Evolutionary conservation across 2,329 filamentous ascomycete species (phyloP).

Genomic region (Fusarium incarnatum): DNA sequence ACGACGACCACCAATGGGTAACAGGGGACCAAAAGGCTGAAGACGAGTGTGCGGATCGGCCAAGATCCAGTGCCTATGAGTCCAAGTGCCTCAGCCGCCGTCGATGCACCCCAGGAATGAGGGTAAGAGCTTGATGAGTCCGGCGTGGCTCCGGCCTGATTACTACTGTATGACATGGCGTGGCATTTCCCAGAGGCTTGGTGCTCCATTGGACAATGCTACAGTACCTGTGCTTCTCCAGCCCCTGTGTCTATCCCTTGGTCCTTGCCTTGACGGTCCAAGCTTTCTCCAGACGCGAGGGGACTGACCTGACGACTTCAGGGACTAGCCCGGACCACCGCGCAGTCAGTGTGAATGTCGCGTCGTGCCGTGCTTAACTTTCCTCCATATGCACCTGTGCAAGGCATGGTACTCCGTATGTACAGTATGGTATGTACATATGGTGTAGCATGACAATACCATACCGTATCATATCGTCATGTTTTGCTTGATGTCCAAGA

Average conservation of each 20-base stretch:
- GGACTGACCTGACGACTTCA: slow-evolving; percentile 19
- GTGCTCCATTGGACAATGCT: slow-evolving; percentile 18
- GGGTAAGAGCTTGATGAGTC: slow-evolving; percentile 26
- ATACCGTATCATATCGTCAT: slow-evolving; percentile 15
- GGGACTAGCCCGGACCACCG: slow-evolving; percentile 24
- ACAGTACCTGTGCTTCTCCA: slow-evolving; percentile 6
- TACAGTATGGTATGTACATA: background rate
- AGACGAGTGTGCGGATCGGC: slow-evolving; percentile 27
- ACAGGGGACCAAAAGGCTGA: slow-evolving; percentile 26
- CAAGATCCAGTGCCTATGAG: slow-evolving; percentile 2
- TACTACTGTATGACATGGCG: slow-evolving; percentile 9
- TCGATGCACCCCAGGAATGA: slow-evolving; percentile 37
- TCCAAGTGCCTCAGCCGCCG: slow-evolving; percentile 25
- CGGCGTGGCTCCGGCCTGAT: slow-evolving; percentile 27
- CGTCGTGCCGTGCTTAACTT: slow-evolving; percentile 35
- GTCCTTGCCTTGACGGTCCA: slow-evolving; percentile 30
- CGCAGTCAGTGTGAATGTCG: slow-evolving; percentile 35
- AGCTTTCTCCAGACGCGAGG: slow-evolving; percentile 38
- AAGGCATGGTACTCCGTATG: background rate
- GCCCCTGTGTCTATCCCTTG: slow-evolving; percentile 33
- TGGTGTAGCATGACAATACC: background rate
- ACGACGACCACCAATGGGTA: slow-evolving; percentile 27
- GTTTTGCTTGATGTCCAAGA: slow-evolving; percentile 25
- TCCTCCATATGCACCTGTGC: background rate
- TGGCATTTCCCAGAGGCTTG: slow-evolving; percentile 29